Evolutionary conservation across 176 grass and related monocot species (phyloP), one percentile per base, ranked within the genome.

Genomic region (Typha latifolia): DNA sequence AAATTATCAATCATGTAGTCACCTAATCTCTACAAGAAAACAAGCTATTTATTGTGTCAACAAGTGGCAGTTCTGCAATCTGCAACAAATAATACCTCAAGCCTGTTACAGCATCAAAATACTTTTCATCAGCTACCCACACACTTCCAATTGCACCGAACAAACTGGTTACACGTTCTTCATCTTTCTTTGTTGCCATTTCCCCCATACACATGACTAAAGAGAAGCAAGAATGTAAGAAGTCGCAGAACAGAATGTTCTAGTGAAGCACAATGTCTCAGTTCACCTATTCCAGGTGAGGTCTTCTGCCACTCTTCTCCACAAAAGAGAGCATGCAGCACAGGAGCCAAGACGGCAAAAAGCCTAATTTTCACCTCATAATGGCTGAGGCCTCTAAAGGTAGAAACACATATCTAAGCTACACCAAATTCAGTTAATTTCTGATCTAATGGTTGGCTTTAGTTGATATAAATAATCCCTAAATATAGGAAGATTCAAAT

Each of bases 111-210:
- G 95, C 89, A 79, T 99, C 95, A 83, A 99, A 99, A 75, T 94
- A 87, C 74, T 99, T 92, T 68, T 99, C 95, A 71, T 99, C 95
- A n/a, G 95, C 86, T 37, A 76, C 90, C 95, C 95, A 99, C 68
- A 99, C 86, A 76, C 88, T 99, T 75, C 95, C 95, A 52, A 99
- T 83, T 56, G 95, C 84, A 48, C 76, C 51, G 50, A 99, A 99
- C 56, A 99, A 81, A 73, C 73, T 90, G 52, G 51, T 67, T 20
- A 87, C 86, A 81, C 77, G 74, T 31, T 79, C 81, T 77, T 94
- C 95, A 72, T 99, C 95, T 47, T 77, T 83, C 62, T 90, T 79
- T 19, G 89, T 87, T 64, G 89, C 89, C 63, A 70, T 90, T 73
- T 99, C 89, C 43, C 86, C 95, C 61, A 83, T 49, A 73, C 89